Conservation (phyloP, 371 early-diverging fungal species). For the Conidiobolus incongruus region DNA sequence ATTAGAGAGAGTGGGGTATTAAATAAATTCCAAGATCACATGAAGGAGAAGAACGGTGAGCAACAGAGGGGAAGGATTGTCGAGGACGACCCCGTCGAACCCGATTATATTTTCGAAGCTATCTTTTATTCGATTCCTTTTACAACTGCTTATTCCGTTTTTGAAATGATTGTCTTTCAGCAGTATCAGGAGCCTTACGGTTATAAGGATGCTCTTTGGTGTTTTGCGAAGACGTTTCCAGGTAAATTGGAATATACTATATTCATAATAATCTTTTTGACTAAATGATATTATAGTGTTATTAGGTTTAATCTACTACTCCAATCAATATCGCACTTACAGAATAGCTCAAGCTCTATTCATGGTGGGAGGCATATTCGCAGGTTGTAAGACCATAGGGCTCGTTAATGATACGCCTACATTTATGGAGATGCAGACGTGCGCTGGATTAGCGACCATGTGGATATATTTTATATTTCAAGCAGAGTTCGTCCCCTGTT, state of each 20-base stretch:
- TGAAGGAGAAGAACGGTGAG: neutral
- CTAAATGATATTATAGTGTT: neutral
- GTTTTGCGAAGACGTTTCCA: constrained; percentile 1
- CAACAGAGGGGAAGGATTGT: neutral
- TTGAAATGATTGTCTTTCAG: neutral
- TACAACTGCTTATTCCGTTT: neutral
- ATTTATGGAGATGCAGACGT: neutral
- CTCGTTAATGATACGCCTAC: neutral
- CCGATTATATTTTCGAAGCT: constrained; percentile 2
- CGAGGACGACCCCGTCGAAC: neutral
- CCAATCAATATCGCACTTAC: neutral
- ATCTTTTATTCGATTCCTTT: constrained; percentile 4
- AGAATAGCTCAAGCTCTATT: neutral
- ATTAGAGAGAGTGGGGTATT: constrained; percentile 1
- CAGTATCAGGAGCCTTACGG: neutral
- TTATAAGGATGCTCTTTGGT: neutral
- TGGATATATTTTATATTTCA: constrained; percentile 3
- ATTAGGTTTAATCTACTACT: constrained; percentile 1
- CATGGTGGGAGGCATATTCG: neutral
- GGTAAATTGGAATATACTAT: neutral
- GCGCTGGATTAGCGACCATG: neutral
- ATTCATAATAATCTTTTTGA: neutral
- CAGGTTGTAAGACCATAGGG: neutral
- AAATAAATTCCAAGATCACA: no score
- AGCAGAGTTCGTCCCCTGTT: constrained; percentile 2